phyloP scores from a whole-genome alignment of 495 filamentous ascomycete genomes.

The Xylaria nigripes region DNA sequence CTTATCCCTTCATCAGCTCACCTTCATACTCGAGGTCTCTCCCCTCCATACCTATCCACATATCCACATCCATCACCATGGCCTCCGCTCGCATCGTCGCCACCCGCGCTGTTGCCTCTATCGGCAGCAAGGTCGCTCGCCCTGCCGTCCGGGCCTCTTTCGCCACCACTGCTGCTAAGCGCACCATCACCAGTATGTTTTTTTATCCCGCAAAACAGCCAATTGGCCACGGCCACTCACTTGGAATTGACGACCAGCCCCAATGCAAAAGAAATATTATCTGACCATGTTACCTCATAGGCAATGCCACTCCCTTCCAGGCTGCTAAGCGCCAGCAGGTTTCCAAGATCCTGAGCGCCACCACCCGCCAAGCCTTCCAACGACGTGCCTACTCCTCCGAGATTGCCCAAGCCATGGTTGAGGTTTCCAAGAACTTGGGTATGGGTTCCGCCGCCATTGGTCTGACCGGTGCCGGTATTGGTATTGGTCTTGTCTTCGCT shows the following conservation, averaged over 20 bases:
- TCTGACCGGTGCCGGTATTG: constrained; percentile 85
- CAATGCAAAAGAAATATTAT: constrained; percentile 4
- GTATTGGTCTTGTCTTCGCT: constrained; percentile 88
- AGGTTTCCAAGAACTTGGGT: constrained; percentile 80
- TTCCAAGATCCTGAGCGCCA: constrained; percentile 54
- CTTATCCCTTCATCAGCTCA: constrained; percentile 22
- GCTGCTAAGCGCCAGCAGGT: constrained; percentile 62
- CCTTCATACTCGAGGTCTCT: constrained; percentile 28
- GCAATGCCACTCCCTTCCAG: constrained; percentile 45
- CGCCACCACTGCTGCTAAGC: constrained; percentile 53
- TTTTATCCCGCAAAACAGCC: constrained; percentile 3
- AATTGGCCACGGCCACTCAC: constrained; percentile 7
- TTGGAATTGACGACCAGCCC: constrained; percentile 4
- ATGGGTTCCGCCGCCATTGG: constrained; percentile 81
- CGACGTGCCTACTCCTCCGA: constrained; percentile 71
- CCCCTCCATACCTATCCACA: constrained; percentile 31
- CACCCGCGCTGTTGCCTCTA: constrained; percentile 57
- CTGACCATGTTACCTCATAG: constrained; percentile 28
- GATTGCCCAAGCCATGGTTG: constrained; percentile 76
- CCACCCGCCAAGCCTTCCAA: constrained; percentile 57
- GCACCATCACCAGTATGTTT: constrained; percentile 55
- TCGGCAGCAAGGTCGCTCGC: constrained; percentile 66
- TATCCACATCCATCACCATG: constrained; percentile 53
- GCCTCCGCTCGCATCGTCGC: constrained; percentile 64
- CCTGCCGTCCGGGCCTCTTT: constrained; percentile 55